Evolutionary conservation across 805 yeast genomes (phyloP), one percentile per base, ranked within the genome.

Genomic region (Nakazawaea molendinolei): DNA sequence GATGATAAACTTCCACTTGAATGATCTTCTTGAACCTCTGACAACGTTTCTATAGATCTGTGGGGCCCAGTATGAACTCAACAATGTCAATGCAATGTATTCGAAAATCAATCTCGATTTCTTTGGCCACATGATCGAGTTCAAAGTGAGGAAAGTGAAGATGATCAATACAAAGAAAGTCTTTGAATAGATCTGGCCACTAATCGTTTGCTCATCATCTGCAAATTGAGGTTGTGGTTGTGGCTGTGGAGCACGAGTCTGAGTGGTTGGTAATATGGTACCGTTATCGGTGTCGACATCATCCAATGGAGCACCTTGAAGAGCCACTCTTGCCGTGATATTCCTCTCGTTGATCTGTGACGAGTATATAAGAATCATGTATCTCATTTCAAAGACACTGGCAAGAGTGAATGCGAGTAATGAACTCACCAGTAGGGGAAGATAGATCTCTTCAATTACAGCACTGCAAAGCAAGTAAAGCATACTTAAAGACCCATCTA

Each of bases 11-110:
- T 71, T 75, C 89, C 94, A 84, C 24, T 68, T 58, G 44, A 86
- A 74, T 3, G 83, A 75, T 38, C 73, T 66, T 38, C 86, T 67
- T 38, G 77, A 67, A 15, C 89, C 90, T 35, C 85, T 69, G 20
- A 78, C 53, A 3, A 79, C 73, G 52, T 86, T 86, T 52, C 96
- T 67, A 47, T 77, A 78, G 28, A 85, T 79, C 55, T 89, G 97
- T 2, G 97, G 96, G 12, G 84, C 46, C 96, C 96, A 87, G 46
- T 73, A 79, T 1, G 95, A 82, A 53, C 77, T 82, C 20, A 80
- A 47, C 1, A 67, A 33, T 2, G 76, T 41, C 8, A 80, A 53
- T 2, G 71, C 58, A 4, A 69, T 34, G 38, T 71, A 75, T 51
- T 86, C 95, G 48, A 79, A 73, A 1, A 63, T 46, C 19, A 54